Evolutionary conservation across 768 basidiomycete genomes (phyloP).

Genomic region (Dictyophora rubrovolvata): DNA sequence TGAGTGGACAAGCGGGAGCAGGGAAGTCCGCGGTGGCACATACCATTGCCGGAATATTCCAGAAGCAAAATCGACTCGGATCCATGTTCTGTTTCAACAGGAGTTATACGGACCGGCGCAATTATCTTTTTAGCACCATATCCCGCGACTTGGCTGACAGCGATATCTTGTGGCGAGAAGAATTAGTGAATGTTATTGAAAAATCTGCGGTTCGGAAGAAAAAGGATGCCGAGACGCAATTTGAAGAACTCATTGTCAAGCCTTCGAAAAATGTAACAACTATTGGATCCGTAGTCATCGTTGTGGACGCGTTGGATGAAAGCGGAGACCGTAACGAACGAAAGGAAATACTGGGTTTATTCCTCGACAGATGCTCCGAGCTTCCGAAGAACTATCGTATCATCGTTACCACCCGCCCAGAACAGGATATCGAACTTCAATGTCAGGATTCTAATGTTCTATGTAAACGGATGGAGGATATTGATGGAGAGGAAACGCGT

Average conservation of each 20-base stretch:
- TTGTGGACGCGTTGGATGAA: slow-evolving; percentile 17
- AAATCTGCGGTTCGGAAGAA: not conserved
- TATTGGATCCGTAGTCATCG: slow-evolving; percentile 16
- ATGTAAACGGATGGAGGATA: not conserved
- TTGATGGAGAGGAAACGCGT: not conserved
- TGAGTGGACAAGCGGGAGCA: slow-evolving; percentile 18
- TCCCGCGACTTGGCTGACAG: slow-evolving; percentile 16
- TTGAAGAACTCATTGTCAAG: slow-evolving; percentile 12
- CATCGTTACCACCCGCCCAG: slow-evolving; percentile 20
- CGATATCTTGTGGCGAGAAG: slow-evolving; percentile 1
- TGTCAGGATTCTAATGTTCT: not conserved
- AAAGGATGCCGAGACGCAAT: not conserved
- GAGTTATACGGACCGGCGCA: slow-evolving; percentile 1
- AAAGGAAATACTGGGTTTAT: slow-evolving; percentile 14
- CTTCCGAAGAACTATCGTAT: slow-evolving; percentile 19
- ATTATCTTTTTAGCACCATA: slow-evolving; percentile 15
- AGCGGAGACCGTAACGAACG: slow-evolving; percentile 12
- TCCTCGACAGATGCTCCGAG: slow-evolving; percentile 9
- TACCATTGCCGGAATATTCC: slow-evolving; percentile 18
- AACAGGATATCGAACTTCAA: slow-evolving; percentile 13
- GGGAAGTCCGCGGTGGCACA: slow-evolving; percentile 24
- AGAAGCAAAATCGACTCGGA: slow-evolving; percentile 5
- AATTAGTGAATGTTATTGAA: slow-evolving; percentile 7
- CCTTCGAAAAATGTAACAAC: slow-evolving; percentile 1
- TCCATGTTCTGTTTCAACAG: slow-evolving; percentile 19